Conservation (phyloP, 768 basidiomycete species). For the Collybia sordida region DNA sequence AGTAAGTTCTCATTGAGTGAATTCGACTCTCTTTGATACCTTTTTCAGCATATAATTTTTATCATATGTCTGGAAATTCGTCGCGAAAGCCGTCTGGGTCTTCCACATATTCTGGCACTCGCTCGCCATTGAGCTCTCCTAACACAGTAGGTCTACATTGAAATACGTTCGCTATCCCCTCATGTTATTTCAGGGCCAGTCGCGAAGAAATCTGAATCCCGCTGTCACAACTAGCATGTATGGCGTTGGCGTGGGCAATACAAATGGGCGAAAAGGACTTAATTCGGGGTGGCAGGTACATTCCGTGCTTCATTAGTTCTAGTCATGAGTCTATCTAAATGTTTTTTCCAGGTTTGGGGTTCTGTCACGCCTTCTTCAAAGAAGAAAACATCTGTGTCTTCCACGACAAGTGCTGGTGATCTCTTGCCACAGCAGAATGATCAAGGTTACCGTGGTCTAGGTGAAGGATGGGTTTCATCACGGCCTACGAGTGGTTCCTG, state of each 20-base stretch:
- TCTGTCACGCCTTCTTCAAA: conserved; percentile 46
- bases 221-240: conserved; percentile 47
- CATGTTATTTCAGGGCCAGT: conserved; percentile 27
- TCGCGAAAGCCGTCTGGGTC: conserved; percentile 71
- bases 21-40: background rate
- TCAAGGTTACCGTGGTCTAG: conserved; percentile 41
- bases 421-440: conserved; percentile 45
- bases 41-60: conserved; percentile 17
- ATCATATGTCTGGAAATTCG: conserved; percentile 39
- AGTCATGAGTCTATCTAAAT: conserved; percentile 8
- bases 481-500: conserved; percentile 56
- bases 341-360: conserved; percentile 56
- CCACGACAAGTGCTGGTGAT: conserved; percentile 52
- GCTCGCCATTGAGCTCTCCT: conserved; percentile 63
- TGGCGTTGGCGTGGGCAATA: conserved; percentile 48
- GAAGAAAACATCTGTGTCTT: conserved; percentile 64
- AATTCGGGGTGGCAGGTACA: conserved; percentile 71
- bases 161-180: background rate
- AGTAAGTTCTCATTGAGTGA: conserved; percentile 1
- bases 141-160: conserved; percentile 42
- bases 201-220: conserved; percentile 47
- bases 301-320: conserved; percentile 8
- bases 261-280: conserved; percentile 48
- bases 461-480: conserved; percentile 51
- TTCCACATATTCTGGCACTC: conserved; percentile 61